Percentiles rank a stretch among this genome's conserved stretches.
phyloP scores from a whole-genome alignment of 2,329 filamentous ascomycete species.

The Fusarium clavum region DNA sequence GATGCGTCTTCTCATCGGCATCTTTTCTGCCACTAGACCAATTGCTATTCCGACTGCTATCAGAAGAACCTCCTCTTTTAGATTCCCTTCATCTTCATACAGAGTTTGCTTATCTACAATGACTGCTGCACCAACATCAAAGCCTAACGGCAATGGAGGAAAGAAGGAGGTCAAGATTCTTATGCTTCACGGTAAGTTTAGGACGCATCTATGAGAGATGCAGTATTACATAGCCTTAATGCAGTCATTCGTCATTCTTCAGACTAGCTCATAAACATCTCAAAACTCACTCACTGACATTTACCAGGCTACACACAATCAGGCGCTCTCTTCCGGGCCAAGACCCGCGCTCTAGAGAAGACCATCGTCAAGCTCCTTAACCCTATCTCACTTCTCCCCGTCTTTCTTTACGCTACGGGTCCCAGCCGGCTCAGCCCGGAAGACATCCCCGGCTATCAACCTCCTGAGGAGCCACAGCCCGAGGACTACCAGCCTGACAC shows the following conservation, averaged over 20 bases:
- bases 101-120: conserved; percentile 41
- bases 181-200: conserved; percentile 76
- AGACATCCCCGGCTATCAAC: conserved; percentile 77
- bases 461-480: conserved; percentile 55
- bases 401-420: conserved; percentile 75
- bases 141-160: conserved; percentile 49
- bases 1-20: conserved; percentile 35
- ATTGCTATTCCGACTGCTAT: conserved; percentile 14
- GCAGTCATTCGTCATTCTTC: not conserved
- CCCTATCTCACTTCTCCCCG: conserved; percentile 64
- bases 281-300: conserved; percentile 20
- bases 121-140: conserved; percentile 40
- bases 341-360: conserved; percentile 89
- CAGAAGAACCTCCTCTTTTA: conserved; percentile 22
- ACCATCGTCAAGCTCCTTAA: conserved; percentile 78
- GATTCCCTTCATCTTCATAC: conserved; percentile 5
- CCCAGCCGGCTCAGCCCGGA: conserved; percentile 71
- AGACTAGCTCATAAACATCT: not conserved
- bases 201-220: not conserved
- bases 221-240: not conserved
- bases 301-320: conserved; percentile 86
- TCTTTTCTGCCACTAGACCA: conserved; percentile 35
- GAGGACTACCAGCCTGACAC: conserved; percentile 70
- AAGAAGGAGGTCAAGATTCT: conserved; percentile 73
- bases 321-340: conserved; percentile 83